Conservation (phyloP, 345 rosid genomes). For the Eucalyptus victrix region DNA sequence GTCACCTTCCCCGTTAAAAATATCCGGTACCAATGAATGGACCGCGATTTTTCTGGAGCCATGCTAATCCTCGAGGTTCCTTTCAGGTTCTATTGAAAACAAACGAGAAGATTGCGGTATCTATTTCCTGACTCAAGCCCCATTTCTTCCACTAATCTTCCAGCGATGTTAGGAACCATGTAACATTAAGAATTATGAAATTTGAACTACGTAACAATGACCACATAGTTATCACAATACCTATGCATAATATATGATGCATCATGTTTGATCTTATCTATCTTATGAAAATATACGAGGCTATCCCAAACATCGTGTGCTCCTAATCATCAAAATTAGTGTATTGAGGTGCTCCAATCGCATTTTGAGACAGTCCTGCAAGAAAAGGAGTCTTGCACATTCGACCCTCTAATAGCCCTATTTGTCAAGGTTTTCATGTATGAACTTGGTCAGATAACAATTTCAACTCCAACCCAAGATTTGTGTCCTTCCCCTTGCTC, state of each 20-base stretch:
- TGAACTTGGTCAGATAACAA: background rate
- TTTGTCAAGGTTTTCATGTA: background rate
- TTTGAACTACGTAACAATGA: background rate
- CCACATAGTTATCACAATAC: fast-evolving
- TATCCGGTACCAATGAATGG: background rate
- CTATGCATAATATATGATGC: fast-evolving
- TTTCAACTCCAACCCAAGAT: background rate
- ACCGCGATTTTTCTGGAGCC: background rate
- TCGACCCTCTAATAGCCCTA: background rate
- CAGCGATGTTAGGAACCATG: background rate
- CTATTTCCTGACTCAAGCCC: background rate
- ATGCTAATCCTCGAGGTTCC: background rate
- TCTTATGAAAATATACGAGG: background rate
- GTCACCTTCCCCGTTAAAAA: background rate
- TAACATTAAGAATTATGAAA: background rate
- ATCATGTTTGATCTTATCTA: fast-evolving
- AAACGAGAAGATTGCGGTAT: background rate
- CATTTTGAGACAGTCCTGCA: background rate
- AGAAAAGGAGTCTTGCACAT: background rate
- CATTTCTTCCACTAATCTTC: background rate
- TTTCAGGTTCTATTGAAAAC: background rate
- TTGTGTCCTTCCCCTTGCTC: background rate
- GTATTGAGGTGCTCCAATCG: background rate
- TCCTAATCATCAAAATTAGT: background rate
- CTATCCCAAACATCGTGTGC: background rate